Conservation (phyloP, 2,329 filamentous ascomycete genomes). For the Nemania diffusa region DNA sequence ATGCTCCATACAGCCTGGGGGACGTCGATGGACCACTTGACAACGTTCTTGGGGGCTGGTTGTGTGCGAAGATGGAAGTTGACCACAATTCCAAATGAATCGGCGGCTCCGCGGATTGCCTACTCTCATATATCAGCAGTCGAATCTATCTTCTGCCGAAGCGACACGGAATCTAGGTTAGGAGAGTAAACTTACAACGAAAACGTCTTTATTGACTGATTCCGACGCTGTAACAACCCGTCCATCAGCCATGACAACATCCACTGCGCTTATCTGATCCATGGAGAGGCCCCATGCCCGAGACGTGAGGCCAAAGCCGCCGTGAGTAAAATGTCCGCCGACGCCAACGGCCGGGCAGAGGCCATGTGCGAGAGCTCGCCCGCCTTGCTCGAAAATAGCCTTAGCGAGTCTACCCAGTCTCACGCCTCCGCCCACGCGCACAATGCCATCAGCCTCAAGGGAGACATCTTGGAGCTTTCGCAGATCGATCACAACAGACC, state of each 20-base stretch:
- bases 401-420: slow-evolving; percentile 57
- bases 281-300: slow-evolving; percentile 62
- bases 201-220: slow-evolving; percentile 41
- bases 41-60: slow-evolving; percentile 48
- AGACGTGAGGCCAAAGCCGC: slow-evolving; percentile 56
- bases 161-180: neutral
- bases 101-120: slow-evolving; percentile 55
- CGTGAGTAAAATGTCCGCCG: slow-evolving; percentile 59
- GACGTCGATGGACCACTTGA: slow-evolving; percentile 50
- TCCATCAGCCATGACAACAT: slow-evolving; percentile 56
- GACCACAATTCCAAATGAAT: slow-evolving; percentile 54
- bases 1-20: slow-evolving; percentile 33
- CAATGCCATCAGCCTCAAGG: slow-evolving; percentile 40
- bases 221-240: slow-evolving; percentile 33
- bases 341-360: slow-evolving; percentile 58
- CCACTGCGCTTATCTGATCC: slow-evolving; percentile 60
- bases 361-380: slow-evolving; percentile 56
- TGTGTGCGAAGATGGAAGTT: slow-evolving; percentile 52
- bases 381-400: slow-evolving; percentile 49
- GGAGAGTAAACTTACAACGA: slow-evolving; percentile 42
- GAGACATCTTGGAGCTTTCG: slow-evolving; percentile 45
- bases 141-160: neutral
- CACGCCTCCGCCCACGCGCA: slow-evolving; percentile 54
- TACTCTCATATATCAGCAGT: slow-evolving; percentile 27
- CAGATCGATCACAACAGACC: slow-evolving; percentile 51